Evolutionary conservation across 441 rosid genomes (phyloP), one percentile per base, ranked within the genome.

Genomic region (Erysimum cheiri): DNA sequence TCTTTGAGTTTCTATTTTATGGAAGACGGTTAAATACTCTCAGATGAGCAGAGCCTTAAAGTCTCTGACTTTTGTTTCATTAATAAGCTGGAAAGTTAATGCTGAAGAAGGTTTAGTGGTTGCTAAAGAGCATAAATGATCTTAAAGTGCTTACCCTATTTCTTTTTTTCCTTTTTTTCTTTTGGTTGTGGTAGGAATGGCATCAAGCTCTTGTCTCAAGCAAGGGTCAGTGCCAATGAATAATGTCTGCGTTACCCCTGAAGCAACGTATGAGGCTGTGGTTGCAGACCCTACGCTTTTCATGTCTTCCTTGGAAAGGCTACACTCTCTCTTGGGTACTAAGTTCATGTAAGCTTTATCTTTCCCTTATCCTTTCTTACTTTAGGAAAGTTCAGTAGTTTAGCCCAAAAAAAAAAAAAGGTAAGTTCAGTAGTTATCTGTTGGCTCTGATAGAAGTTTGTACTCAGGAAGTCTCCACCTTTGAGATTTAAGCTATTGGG

Each of bases 261-360:
- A 79, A 52, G 91, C 88, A 32, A 80, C 82, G 59, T 90, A 92
- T 74, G 94, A 85, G 54, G 96, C 88, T 63, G 85, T 95, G 56
- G 81, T 78, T 31, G 83, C 78, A 19, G 77, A 64, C 58, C 78
- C 92, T 8, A 80, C 74, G 70, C 93, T 83, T 44, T 92, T 95
- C 78, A 78, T 85, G 85, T 36, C 72, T 52, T 81, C 97, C 14
- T 75, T 95, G 77, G 95, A 95, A 88, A 83, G 81, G 75, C 86
- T 95, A 5, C 99, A 92, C 82, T 80, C 89, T 41, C 69, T 79
- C 40, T 76, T 95, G 96, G 81, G 91, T 41, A 89, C 99, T 71
- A 95, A 90, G 75, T 95, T 95, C 81, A 90, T 90, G 99, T 90
- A 81, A 78, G 85, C 56, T 73, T 72, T 52, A 26, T 37, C 22